Evolutionary conservation across 2,329 filamentous ascomycete genomes (phyloP).

Genomic region (Periglandula ipomoeae): DNA sequence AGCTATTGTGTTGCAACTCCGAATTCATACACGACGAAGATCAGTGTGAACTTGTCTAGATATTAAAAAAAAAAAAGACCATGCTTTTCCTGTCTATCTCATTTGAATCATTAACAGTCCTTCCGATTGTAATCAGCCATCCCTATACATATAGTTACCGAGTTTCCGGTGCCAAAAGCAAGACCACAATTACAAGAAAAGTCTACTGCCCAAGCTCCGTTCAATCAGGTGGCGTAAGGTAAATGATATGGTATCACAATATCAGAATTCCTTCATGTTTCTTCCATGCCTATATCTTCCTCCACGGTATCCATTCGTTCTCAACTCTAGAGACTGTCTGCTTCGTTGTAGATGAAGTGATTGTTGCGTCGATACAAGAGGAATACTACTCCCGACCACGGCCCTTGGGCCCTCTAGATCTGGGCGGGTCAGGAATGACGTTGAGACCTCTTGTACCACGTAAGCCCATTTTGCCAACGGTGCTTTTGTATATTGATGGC

Average conservation of each 20-base stretch:
- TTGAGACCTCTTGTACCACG: conserved; percentile 40
- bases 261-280: no score
- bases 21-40: no score
- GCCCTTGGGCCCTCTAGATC: conserved; percentile 3
- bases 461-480: conserved; percentile 49
- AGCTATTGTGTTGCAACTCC: no score
- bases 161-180: neutral
- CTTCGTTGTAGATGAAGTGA: no score
- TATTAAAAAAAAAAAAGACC: no score
- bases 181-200: neutral
- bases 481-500: conserved; percentile 37
- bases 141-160: neutral
- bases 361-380: neutral
- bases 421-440: conserved; percentile 34
- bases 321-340: no score
- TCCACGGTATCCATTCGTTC: no score
- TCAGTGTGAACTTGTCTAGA: no score
- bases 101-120: neutral
- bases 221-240: no score
- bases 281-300: no score
- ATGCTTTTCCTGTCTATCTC: no score
- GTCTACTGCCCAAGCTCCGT: no score
- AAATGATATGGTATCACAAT: neutral
- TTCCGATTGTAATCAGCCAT: neutral
- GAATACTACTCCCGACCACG: neutral